phyloP scores from a whole-genome alignment of 2,329 filamentous ascomycete species.

The Xylariaceae sp. region DNA sequence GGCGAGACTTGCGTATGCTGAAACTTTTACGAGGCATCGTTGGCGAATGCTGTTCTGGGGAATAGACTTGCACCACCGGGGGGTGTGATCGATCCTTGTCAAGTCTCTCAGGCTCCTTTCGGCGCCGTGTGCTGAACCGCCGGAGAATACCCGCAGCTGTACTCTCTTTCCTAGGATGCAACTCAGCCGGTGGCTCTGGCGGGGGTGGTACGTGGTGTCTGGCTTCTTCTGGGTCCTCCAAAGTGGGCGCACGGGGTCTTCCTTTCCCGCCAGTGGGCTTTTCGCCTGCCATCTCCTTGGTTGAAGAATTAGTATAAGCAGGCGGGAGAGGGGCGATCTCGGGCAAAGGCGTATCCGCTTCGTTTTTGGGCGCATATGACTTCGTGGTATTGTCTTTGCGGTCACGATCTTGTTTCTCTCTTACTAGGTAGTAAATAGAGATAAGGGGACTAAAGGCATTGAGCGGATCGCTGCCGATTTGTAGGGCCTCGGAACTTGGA shows the following conservation, averaged over 20 bases:
- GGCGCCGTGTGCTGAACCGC: conserved; percentile 83
- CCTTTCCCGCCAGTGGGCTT: conserved; percentile 79
- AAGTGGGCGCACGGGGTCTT: conserved; percentile 81
- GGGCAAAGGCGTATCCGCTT: conserved; percentile 52
- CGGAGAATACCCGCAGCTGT: conserved; percentile 79
- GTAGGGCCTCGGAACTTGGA: conserved; percentile 81
- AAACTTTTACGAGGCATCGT: conserved; percentile 78
- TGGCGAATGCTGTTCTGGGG: conserved; percentile 59
- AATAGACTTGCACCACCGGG: conserved; percentile 72
- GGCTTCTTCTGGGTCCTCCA: conserved; percentile 77
- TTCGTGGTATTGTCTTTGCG: conserved; percentile 35
- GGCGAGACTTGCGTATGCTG: conserved; percentile 64
- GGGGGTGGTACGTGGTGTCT: conserved; percentile 43
- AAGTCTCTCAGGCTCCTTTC: conserved; percentile 61
- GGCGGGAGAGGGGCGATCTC: conserved; percentile 78
- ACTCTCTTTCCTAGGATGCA: conserved; percentile 75
- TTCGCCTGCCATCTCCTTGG: conserved; percentile 87
- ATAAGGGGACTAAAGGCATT: conserved; percentile 91
- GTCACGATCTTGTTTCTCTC: conserved; percentile 87
- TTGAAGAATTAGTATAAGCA: conserved; percentile 79
- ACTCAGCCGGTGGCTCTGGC: conserved; percentile 56
- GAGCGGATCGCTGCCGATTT: conserved; percentile 77
- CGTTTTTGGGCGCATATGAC: conserved; percentile 33
- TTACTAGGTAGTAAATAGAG: conserved; percentile 94
- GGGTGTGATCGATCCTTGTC: conserved; percentile 66